These are phyloP conservation scores for Pistacia atlantica DNA, from an alignment of 345 rosid genomes.

Conservation along the genomic window DNA sequence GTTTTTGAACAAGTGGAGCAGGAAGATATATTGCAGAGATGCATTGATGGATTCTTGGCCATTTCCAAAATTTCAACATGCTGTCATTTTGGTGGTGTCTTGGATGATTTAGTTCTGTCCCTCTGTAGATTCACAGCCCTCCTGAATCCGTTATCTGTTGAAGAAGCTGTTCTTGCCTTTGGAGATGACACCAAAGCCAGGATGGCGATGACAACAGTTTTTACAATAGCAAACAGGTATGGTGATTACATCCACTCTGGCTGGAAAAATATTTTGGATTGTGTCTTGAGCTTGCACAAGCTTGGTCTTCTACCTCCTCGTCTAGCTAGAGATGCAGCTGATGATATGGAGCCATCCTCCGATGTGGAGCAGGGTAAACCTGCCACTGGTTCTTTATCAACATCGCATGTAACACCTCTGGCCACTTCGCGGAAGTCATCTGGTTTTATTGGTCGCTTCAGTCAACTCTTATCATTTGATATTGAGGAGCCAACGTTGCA, in stretches of 20 bases:
- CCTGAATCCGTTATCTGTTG: conserved; percentile 45
- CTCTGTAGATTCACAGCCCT: conserved; percentile 68
- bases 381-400: conserved; percentile 31
- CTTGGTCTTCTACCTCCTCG: conserved; percentile 65
- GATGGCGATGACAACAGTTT: conserved; percentile 62
- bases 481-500: conserved; percentile 59
- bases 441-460: conserved; percentile 69
- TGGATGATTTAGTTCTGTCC: conserved; percentile 73
- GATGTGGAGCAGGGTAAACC: conserved; percentile 42
- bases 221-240: conserved; percentile 62
- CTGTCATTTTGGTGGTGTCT: conserved; percentile 49
- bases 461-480: conserved; percentile 69
- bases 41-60: conserved; percentile 68
- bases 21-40: conserved; percentile 60
- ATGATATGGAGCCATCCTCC: conserved; percentile 51
- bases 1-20: conserved; percentile 75
- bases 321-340: conserved; percentile 60
- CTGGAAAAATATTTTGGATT: conserved; percentile 66
- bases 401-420: conserved; percentile 32
- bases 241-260: conserved; percentile 66
- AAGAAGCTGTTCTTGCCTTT: conserved; percentile 58
- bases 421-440: conserved; percentile 48
- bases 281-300: conserved; percentile 62
- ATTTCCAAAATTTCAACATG: conserved; percentile 67
- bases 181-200: conserved; percentile 65